Evolutionary conservation across 106 monocot species (phyloP), one percentile per base, ranked within the genome.

Genomic region (Dendrobium chrysotoxum): DNA sequence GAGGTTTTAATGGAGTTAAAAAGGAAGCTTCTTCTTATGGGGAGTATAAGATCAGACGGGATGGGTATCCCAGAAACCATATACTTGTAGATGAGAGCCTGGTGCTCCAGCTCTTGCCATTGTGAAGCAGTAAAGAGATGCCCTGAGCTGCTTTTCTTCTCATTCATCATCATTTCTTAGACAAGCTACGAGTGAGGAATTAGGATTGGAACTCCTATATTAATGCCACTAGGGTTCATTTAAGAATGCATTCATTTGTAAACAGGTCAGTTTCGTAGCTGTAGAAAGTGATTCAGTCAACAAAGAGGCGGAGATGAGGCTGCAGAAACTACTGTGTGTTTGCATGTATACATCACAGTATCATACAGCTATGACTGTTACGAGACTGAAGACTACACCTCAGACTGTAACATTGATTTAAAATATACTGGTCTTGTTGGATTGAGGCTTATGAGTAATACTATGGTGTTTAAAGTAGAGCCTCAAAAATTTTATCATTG

Each of bases 51-150:
- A 72, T 96, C 90, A 73, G 93, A 86, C 10, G 96, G 96, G 47
- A 96, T 90, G 25, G 96, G 92, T 15, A 86, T 86, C 15, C 96
- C 96, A 28, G 91, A 87, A 15, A 83, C 88, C 96, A 96, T 92
- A 87, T 92, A 96, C 81, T 93, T 93, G 92, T 86, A 96, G 81
- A 96, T 96, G 81, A 96, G 87, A 30, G 96, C 90, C 73, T 96
- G 96, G 79, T 90, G 90, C 67, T 93, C 96, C n/a, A 96, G 82
- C 86, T 96, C 96, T 42, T 92, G 90, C 96, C 96, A 96, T 76
- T 94, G 96, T 18, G 90, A 90, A 58, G 90, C 82, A 53, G 96
- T 96, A 86, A 96, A 96, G 17, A 87, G 92, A 45, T 90, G 87
- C 73, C 83, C 87, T 21, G 78, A 81, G 54, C 20, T 17, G 15